Conservation (phyloP, 495 filamentous ascomycete species). For the Polyplosphaeria fusca region DNA sequence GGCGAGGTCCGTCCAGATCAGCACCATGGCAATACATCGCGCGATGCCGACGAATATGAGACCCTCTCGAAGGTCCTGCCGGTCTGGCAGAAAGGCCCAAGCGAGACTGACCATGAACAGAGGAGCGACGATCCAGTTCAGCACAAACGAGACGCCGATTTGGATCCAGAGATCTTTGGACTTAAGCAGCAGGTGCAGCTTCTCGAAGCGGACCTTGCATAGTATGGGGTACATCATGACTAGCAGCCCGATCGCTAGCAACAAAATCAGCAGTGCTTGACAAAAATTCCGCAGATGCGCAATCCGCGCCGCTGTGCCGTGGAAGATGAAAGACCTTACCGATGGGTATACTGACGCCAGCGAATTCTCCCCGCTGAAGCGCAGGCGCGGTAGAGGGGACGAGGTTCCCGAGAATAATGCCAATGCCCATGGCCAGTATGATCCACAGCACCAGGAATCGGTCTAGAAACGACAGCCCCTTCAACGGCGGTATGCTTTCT, state of each 20-base stretch:
- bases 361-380: slow-evolving; percentile 69
- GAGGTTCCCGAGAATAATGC: slow-evolving; percentile 77
- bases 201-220: slow-evolving; percentile 87
- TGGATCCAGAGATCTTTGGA: slow-evolving; percentile 70
- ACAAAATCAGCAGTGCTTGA: too few relatives aligned
- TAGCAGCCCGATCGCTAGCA: slow-evolving; percentile 69
- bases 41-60: slow-evolving; percentile 44
- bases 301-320: too few relatives aligned
- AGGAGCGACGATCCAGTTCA: slow-evolving; percentile 91
- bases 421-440: slow-evolving; percentile 76
- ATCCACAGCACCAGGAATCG: slow-evolving; percentile 82
- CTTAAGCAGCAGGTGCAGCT: slow-evolving; percentile 65
- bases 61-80: slow-evolving; percentile 41
- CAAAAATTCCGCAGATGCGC: too few relatives aligned
- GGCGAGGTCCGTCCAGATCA: slow-evolving; percentile 44
- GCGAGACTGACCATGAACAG: slow-evolving; percentile 71
- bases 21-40: slow-evolving; percentile 44
- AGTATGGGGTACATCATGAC: slow-evolving; percentile 96
- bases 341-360: slow-evolving; percentile 73
- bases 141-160: slow-evolving; percentile 68
- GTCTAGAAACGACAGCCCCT: slow-evolving; percentile 65
- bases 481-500: slow-evolving; percentile 43
- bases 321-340: slow-evolving; percentile 46
- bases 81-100: slow-evolving; percentile 43
- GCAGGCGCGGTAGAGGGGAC: slow-evolving; percentile 59